phyloP scores from a whole-genome alignment of 179 eudicot species.

The Sideroxylon spinosum region DNA sequence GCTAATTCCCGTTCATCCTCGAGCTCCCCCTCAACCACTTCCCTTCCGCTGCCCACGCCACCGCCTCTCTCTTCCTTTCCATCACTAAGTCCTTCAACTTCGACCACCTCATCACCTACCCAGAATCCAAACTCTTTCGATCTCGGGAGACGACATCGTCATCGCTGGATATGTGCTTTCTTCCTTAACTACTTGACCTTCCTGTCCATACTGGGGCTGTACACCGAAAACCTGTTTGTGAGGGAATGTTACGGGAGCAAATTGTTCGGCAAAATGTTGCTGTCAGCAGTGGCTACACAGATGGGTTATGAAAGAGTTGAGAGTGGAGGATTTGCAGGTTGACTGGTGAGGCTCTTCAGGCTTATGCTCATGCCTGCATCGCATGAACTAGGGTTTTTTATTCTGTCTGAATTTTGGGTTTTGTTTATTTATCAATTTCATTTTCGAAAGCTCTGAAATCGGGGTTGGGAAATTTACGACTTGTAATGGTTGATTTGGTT shows the following conservation, averaged over 20 bases:
- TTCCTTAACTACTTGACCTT: slow-evolving; percentile 75
- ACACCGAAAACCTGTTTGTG: slow-evolving; percentile 68
- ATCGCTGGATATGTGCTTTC: slow-evolving; percentile 70
- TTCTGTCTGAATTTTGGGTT: background rate
- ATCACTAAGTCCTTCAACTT: slow-evolving; percentile 35
- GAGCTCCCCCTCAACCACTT: too few species aligned
- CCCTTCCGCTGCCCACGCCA: slow-evolving; percentile 27
- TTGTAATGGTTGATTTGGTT: too few species aligned
- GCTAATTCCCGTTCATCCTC: too few species aligned
- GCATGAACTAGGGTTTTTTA: background rate
- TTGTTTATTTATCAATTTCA: background rate
- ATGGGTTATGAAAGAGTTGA: slow-evolving; percentile 68
- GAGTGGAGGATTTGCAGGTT: slow-evolving; percentile 80
- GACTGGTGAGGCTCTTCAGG: slow-evolving; percentile 61
- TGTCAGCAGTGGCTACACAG: slow-evolving; percentile 67
- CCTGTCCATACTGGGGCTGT: slow-evolving; percentile 75
- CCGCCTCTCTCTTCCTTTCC: slow-evolving; percentile 37
- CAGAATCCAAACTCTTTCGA: slow-evolving; percentile 35
- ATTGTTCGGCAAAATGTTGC: slow-evolving; percentile 53
- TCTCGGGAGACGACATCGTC: slow-evolving; percentile 16
- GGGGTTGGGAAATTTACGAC: too few species aligned
- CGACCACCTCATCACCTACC: slow-evolving; percentile 39
- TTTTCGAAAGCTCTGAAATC: too few species aligned
- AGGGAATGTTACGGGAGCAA: slow-evolving; percentile 67
- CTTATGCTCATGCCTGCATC: slow-evolving; percentile 29